Percentiles rank a stretch among this genome's conserved stretches.
These are phyloP conservation scores for Paxillus involutus DNA, from an alignment of 768 basidiomycete species.

Conservation along the genomic window DNA sequence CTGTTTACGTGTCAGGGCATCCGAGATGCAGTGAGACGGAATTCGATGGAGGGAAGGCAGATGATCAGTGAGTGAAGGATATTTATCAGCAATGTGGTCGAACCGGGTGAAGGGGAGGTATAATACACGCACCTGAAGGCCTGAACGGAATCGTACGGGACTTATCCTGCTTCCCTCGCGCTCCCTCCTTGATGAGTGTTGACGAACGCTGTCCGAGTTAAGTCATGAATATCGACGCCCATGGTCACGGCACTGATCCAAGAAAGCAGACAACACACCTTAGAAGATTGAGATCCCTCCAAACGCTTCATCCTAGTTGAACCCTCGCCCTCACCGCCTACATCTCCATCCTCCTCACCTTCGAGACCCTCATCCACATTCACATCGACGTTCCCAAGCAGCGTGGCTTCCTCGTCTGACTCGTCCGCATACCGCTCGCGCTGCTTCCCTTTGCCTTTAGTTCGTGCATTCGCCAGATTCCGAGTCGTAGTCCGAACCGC, in stretches of 20 bases:
- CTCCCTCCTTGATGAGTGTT: conserved; percentile 7
- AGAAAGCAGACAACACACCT: conserved; percentile 12
- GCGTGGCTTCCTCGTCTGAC: conserved; percentile 58
- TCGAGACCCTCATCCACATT: conserved; percentile 36
- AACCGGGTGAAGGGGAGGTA: not conserved
- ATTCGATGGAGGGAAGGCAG: no score
- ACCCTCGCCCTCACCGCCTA: conserved; percentile 30
- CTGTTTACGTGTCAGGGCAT: conserved; percentile 33
- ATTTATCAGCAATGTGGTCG: conserved; percentile 2
- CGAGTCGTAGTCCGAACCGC: conserved; percentile 24
- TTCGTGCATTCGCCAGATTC: conserved; percentile 13
- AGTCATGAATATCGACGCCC: not conserved
- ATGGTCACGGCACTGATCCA: not conserved
- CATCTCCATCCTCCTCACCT: conserved; percentile 38
- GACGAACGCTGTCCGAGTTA: conserved; percentile 21
- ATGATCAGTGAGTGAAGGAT: not conserved
- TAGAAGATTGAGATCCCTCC: conserved; percentile 20
- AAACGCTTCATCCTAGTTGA: conserved; percentile 26
- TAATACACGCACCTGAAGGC: conserved; percentile 53
- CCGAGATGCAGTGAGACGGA: no score
- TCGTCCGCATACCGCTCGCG: conserved; percentile 62
- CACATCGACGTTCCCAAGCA: conserved; percentile 42
- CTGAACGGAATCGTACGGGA: conserved; percentile 78
- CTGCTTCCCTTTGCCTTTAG: conserved; percentile 41
- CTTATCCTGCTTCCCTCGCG: conserved; percentile 51